Conservation (phyloP, 305 asterid genomes). For the Fraxinus paxiana region DNA sequence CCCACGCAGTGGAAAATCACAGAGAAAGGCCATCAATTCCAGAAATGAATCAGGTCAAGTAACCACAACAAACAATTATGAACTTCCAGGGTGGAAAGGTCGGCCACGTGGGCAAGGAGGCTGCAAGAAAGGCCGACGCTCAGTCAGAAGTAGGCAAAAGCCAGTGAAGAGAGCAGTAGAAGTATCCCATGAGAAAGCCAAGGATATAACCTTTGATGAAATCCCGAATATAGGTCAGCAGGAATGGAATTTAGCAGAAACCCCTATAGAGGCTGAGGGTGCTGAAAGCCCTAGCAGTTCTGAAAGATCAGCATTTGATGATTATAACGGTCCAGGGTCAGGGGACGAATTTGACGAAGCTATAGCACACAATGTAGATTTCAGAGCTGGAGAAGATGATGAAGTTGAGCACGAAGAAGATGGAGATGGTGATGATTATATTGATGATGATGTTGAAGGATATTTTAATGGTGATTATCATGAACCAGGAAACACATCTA, state of each 20-base stretch:
- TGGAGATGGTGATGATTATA: conserved; percentile 26
- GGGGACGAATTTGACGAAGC: conserved; percentile 44
- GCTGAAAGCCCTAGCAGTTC: conserved; percentile 51
- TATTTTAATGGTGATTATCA: conserved; percentile 18
- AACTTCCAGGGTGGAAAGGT: conserved; percentile 49
- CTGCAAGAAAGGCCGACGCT: conserved; percentile 47
- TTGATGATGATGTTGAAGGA: conserved; percentile 23
- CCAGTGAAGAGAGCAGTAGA: conserved; percentile 24
- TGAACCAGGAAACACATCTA: conserved; percentile 28
- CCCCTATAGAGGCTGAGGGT: conserved; percentile 34
- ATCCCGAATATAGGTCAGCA: conserved; percentile 27
- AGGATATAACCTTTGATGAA: conserved; percentile 20
- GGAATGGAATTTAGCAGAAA: conserved; percentile 39
- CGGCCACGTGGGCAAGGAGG: conserved; percentile 44
- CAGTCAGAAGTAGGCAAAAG: conserved; percentile 42
- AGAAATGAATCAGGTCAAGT: conserved; percentile 31
- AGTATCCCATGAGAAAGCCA: conserved; percentile 12
- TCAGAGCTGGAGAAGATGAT: conserved; percentile 15
- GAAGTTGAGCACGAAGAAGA: conserved; percentile 22
- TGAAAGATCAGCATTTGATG: conserved; percentile 48
- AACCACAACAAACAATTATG: conserved; percentile 24
- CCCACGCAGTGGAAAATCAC: conserved; percentile 43
- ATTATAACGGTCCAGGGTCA: conserved; percentile 36
- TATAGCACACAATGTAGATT: conserved; percentile 25
- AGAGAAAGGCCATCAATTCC: conserved; percentile 28